Base-by-base conservation (phyloP, 2,329 filamentous ascomycete genomes). In the Sclerotinia nivalis region DNA sequence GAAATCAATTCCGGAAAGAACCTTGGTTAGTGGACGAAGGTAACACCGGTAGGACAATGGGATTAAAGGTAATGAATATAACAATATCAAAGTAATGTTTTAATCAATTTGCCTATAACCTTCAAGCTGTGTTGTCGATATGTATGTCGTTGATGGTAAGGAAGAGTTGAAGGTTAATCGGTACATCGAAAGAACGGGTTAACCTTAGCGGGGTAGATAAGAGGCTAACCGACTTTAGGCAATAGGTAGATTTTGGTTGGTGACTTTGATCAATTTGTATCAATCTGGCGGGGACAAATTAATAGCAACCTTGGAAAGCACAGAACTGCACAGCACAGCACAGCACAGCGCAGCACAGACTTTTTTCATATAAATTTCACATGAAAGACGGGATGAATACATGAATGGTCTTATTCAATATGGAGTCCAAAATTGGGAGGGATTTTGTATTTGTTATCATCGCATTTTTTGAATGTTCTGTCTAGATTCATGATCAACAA, bases 201-300 rank as follows among this genome's bases (percentile, higher is more conserved):
- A 20, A 64, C 60, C 60, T 64, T 64, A 64, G 60, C 60, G 60
- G 60, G 60, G 60, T 64, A 64, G 60, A 64, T 64, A 52, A 52
- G 60, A 52, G 22, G 20, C 60, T 64, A 64, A 40, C 3, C 31
- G 7, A 20, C 4, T 50, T 64, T 28, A 4, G 31, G 60, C 22
- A 25, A 5, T 25, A 50, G 31, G 45, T 37, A 34, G 10, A 22
- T 61, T 61, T 61, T 34, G 22, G 43, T 50, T 62, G 56, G 37
- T 12, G n/a, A 45, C 37, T n/a, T 12, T 34, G 55, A 58, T 58
- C 31, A 58, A 58, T 40, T 15, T 15, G 28, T 37, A 13, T 60
- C 25, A 60, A 60, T 60, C 58, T 60, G 40, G 58, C 25, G 40
- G 58, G 40, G 58, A 45, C 25, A 31, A 54, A 43, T 43, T 6